phyloP scores from a whole-genome alignment of 352 stramenopile species.

The Globisporangium paroecandrum region DNA sequence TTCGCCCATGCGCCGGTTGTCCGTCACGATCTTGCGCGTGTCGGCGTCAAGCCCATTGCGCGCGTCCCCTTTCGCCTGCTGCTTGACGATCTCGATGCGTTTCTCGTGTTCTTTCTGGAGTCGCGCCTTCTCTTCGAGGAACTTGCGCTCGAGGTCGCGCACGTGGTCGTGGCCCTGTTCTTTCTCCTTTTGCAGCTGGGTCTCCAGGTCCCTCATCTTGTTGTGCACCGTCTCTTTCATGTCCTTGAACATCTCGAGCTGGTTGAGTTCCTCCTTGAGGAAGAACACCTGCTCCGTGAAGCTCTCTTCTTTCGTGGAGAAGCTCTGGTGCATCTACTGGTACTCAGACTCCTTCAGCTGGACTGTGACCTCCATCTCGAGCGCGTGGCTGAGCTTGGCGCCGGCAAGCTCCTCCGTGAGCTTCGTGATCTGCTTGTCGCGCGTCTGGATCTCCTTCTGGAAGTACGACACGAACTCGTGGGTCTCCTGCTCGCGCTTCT shows the following conservation, averaged over 20 bases:
- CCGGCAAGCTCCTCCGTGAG: conserved; percentile 82
- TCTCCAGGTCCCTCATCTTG: conserved; percentile 63
- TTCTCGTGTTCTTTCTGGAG: conserved; percentile 85
- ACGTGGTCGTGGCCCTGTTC: conserved; percentile 52
- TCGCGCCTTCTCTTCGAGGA: conserved; percentile 83
- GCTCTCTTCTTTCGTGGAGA: conserved; percentile 45
- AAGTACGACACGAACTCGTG: conserved; percentile 95
- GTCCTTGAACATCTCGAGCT: conserved; percentile 66
- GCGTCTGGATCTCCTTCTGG: conserved; percentile 88
- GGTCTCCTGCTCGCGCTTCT: conserved; percentile 90
- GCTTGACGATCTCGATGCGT: conserved; percentile 81
- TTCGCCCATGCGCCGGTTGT: conserved; percentile 91
- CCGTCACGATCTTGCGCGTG: conserved; percentile 89
- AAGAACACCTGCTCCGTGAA: conserved; percentile 55
- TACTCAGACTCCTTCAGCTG: conserved; percentile 43
- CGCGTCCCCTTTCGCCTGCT: conserved; percentile 87
- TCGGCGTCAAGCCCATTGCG: conserved; percentile 88
- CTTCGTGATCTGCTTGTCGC: conserved; percentile 69
- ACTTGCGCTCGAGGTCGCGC: conserved; percentile 80
- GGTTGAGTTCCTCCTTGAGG: conserved; percentile 60
- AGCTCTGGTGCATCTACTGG: conserved; percentile 45
- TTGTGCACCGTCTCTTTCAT: conserved; percentile 59
- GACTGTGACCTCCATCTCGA: conserved; percentile 51
- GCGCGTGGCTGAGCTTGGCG: conserved; percentile 51
- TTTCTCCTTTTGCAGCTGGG: conserved; percentile 50